phyloP scores from a whole-genome alignment of 2,329 filamentous ascomycete species.

The Didymella pomorum region DNA sequence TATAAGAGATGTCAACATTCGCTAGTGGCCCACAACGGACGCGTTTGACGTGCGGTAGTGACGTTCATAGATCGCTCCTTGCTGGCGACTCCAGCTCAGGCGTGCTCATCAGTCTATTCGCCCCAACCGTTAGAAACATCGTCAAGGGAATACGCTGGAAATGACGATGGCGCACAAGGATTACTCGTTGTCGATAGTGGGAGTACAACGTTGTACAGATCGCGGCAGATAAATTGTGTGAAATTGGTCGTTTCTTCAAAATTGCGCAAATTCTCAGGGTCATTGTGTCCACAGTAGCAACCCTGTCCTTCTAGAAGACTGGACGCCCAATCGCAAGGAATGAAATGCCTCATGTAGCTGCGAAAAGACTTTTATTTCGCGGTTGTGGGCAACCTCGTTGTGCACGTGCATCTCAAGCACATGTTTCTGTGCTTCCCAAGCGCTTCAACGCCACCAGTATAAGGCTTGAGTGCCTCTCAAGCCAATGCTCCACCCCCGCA shows the following conservation, averaged over 20 bases:
- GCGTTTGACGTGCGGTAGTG: slow-evolving; percentile 35
- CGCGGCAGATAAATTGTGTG: slow-evolving; percentile 35
- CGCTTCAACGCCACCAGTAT: slow-evolving; percentile 7
- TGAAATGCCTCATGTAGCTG: background rate
- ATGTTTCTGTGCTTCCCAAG: slow-evolving; percentile 2
- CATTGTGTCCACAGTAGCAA: slow-evolving; percentile 14
- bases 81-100: slow-evolving; percentile 17
- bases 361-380: slow-evolving; percentile 1
- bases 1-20: slow-evolving; percentile 18
- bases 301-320: slow-evolving; percentile 4
- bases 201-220: slow-evolving; percentile 16
- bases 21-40: slow-evolving; percentile 24
- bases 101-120: slow-evolving; percentile 13
- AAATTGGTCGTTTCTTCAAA: slow-evolving; percentile 19
- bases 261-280: slow-evolving; percentile 26
- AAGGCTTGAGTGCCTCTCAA: slow-evolving; percentile 6
- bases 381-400: slow-evolving; percentile 1
- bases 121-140: slow-evolving; percentile 10
- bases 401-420: background rate
- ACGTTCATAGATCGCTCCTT: slow-evolving; percentile 23
- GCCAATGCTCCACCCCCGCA: slow-evolving; percentile 19
- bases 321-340: slow-evolving; percentile 13
- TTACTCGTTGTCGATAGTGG: slow-evolving; percentile 22
- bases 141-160: slow-evolving; percentile 11
- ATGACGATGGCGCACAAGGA: slow-evolving; percentile 25